phyloP scores from a whole-genome alignment of 108 stramenopile genomes.

The Pseudonitzschia multistriata region DNA sequence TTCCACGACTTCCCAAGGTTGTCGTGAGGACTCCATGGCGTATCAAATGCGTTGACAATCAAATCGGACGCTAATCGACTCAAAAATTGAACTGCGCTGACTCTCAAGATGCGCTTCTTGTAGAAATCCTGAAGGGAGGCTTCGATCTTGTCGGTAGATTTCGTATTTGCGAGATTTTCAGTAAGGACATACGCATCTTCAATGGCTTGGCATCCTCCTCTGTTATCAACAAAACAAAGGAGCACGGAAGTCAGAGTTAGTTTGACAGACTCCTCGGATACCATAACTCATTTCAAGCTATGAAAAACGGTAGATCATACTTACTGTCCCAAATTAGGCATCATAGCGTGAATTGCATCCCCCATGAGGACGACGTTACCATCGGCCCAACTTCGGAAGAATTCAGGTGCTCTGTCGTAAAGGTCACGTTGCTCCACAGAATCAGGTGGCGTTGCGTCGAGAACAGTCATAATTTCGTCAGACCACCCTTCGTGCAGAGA shows the following conservation, averaged over 20 bases:
- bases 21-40: slow-evolving; percentile 89
- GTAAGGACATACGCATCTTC: slow-evolving; percentile 94
- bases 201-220: slow-evolving; percentile 95
- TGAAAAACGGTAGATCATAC: not conserved
- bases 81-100: slow-evolving; percentile 88
- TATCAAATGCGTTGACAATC: slow-evolving; percentile 94
- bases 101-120: slow-evolving; percentile 86
- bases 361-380: slow-evolving; percentile 93
- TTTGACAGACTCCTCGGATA: not conserved
- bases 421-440: slow-evolving; percentile 95
- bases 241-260: not conserved
- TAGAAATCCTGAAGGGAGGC: slow-evolving; percentile 86
- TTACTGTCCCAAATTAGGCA: slow-evolving; percentile 93
- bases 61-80: slow-evolving; percentile 91
- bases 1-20: slow-evolving; percentile 86
- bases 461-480: slow-evolving; percentile 87
- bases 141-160: slow-evolving; percentile 69
- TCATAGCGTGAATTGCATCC: slow-evolving; percentile 93
- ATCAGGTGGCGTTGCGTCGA: slow-evolving; percentile 90
- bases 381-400: slow-evolving; percentile 89
- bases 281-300: not conserved
- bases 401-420: slow-evolving; percentile 91
- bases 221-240: not conserved
- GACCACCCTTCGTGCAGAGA: slow-evolving; percentile 90
- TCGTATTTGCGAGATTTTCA: slow-evolving; percentile 76